Conservation (phyloP, 2,329 filamentous ascomycete species). For the Emericellopsis atlantica region DNA sequence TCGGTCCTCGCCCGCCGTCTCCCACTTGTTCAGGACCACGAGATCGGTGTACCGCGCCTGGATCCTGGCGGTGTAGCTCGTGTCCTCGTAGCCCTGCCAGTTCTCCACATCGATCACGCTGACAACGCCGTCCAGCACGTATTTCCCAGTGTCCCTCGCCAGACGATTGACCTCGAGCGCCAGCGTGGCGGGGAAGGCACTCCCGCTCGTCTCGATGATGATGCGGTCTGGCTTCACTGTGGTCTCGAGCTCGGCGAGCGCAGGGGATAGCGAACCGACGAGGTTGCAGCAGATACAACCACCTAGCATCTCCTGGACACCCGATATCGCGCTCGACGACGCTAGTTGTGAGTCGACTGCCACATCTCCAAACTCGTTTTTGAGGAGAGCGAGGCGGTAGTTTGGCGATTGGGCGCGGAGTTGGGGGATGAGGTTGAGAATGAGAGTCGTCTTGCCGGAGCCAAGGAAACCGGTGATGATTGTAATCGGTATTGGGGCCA, state of each 20-base stretch:
- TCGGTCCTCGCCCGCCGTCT: constrained; percentile 56
- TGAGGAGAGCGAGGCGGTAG: constrained; percentile 88
- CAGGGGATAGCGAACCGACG: constrained; percentile 76
- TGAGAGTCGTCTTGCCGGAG: constrained; percentile 90
- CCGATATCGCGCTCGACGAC: constrained; percentile 67
- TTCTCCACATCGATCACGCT: constrained; percentile 91
- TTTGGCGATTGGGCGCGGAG: constrained; percentile 55
- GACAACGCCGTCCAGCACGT: constrained; percentile 75
- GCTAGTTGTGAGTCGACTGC: constrained; percentile 90
- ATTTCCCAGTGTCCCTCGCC: constrained; percentile 53
- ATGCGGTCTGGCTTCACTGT: constrained; percentile 61
- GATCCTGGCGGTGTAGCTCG: constrained; percentile 74
- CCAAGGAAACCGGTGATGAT: constrained; percentile 95
- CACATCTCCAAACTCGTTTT: constrained; percentile 96
- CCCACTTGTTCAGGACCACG: constrained; percentile 91
- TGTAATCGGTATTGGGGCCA: constrained; percentile 74
- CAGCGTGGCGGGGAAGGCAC: constrained; percentile 76
- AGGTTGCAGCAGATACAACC: constrained; percentile 99
- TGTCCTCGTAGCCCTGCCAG: constrained; percentile 87
- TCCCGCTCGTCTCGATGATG: constrained; percentile 85
- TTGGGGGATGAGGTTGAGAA: constrained; percentile 88
- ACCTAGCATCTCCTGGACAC: constrained; percentile 85
- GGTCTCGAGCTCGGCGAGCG: constrained; percentile 60
- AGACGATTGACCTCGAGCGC: constrained; percentile 83
- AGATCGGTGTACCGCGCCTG: constrained; percentile 86